Conservation (phyloP, 768 basidiomycete species). For the Hysterangium stoloniferum region DNA sequence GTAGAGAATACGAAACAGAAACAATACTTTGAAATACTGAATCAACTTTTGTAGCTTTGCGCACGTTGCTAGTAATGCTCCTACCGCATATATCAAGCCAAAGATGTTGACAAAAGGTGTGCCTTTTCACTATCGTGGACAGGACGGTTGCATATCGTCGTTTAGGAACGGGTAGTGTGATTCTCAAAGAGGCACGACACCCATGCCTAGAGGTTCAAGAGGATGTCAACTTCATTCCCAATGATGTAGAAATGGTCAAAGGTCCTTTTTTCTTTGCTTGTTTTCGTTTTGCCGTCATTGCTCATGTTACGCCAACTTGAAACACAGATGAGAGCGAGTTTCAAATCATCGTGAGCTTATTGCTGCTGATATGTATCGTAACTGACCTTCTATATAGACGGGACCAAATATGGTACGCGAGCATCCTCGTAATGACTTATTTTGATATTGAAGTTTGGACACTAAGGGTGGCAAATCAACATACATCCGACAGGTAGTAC, state of each 20-base stretch:
- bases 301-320: not conserved
- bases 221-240: slow-evolving; percentile 90
- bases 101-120: slow-evolving; percentile 67
- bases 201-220: slow-evolving; percentile 97
- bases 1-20: slow-evolving; percentile 32
- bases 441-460: not conserved
- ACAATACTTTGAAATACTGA: not conserved
- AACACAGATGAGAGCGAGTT: slow-evolving; percentile 75
- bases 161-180: slow-evolving; percentile 69
- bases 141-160: not conserved
- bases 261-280: slow-evolving; percentile 32
- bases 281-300: not conserved
- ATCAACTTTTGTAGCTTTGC: slow-evolving; percentile 56
- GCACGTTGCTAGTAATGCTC: slow-evolving; percentile 81
- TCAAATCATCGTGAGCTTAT: slow-evolving; percentile 75
- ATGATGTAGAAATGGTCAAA: slow-evolving; percentile 92
- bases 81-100: slow-evolving; percentile 85
- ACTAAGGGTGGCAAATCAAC: slow-evolving; percentile 84
- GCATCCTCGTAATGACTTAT: not conserved
- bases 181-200: slow-evolving; percentile 83
- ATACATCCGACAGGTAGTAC: slow-evolving; percentile 77
- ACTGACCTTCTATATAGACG: slow-evolving; percentile 34
- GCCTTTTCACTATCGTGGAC: slow-evolving; percentile 3
- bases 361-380: not conserved
- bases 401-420: slow-evolving; percentile 84